These are phyloP conservation scores for Prunus campanulata DNA, from an alignment of 306 rosid genomes.

Conservation along the genomic window DNA sequence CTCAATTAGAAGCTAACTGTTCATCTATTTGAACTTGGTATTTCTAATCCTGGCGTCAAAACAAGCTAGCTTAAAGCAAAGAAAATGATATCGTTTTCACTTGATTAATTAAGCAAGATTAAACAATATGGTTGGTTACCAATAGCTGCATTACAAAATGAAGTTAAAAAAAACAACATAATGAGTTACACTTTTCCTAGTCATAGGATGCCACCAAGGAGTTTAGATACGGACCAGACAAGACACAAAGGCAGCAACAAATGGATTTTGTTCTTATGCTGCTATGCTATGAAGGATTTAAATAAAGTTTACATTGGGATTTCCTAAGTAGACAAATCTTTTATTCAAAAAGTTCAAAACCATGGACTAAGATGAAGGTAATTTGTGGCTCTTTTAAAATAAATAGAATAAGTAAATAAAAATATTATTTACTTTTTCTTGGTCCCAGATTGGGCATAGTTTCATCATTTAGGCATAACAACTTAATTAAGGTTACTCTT, in stretches of 20 bases:
- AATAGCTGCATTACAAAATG: not conserved
- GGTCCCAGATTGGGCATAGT: not conserved
- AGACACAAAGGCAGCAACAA: conserved; percentile 2
- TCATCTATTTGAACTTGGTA: too few species aligned
- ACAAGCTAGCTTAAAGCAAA: too few species aligned
- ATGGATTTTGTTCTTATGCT: not conserved
- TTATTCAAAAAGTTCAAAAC: not conserved
- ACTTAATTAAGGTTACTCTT: too few species aligned
- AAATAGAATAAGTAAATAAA: not conserved
- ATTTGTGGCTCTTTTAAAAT: not conserved
- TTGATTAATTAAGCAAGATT: not conserved
- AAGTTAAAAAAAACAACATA: not conserved
- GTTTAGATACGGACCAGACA: not conserved
- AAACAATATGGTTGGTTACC: not conserved
- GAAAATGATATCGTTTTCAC: not conserved
- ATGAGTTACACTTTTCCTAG: not conserved
- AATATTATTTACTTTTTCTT: not conserved
- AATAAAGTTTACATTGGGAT: not conserved
- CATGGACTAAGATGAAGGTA: not conserved
- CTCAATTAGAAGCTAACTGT: too few species aligned
- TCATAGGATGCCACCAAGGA: conserved; percentile 6
- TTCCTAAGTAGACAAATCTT: not conserved
- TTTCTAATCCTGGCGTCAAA: too few species aligned
- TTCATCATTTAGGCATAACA: too few species aligned
- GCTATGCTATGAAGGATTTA: not conserved